These are phyloP conservation scores for Carex arenaria DNA, from an alignment of 202 grass and related monocot species.

Conservation along the genomic window DNA sequence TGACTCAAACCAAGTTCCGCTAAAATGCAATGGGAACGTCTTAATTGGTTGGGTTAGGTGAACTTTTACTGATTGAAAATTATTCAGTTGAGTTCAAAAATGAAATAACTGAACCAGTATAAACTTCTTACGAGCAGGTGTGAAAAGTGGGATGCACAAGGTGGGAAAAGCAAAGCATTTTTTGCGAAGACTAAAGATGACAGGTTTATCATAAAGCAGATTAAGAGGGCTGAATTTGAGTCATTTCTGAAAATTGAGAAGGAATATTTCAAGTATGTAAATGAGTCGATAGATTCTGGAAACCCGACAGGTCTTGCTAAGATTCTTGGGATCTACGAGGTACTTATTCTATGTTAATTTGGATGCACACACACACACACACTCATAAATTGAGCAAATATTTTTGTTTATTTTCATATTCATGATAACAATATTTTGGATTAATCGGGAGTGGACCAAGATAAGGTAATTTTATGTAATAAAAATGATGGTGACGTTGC, in stretches of 20 bases:
- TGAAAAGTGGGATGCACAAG: slow-evolving; percentile 97
- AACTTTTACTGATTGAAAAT: not conserved
- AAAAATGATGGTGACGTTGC: not conserved
- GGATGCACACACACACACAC: not conserved
- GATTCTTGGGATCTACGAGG: slow-evolving; percentile 96
- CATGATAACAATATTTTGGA: not conserved
- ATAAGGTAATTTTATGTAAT: not conserved
- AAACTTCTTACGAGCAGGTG: slow-evolving; percentile 38
- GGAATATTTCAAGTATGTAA: slow-evolving; percentile 87
- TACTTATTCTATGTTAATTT: slow-evolving; percentile 24
- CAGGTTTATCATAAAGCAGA: slow-evolving; percentile 97
- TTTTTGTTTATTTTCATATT: not conserved
- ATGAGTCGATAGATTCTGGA: slow-evolving; percentile 67
- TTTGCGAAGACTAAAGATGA: slow-evolving; percentile 97
- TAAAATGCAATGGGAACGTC: not conserved
- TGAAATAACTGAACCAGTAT: not conserved
- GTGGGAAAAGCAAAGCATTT: slow-evolving; percentile 87
- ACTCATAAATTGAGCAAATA: not conserved
- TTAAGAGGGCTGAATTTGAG: slow-evolving; percentile 93
- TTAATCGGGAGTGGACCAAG: not conserved
- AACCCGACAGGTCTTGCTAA: slow-evolving; percentile 95
- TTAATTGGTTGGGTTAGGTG: not conserved
- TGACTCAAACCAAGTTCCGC: not conserved
- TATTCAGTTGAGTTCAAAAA: not conserved
- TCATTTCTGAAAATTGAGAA: slow-evolving; percentile 83